These are phyloP conservation scores for Sclerotinia glacialis DNA, from an alignment of 2,329 filamentous ascomycete genomes.

Conservation along the genomic window DNA sequence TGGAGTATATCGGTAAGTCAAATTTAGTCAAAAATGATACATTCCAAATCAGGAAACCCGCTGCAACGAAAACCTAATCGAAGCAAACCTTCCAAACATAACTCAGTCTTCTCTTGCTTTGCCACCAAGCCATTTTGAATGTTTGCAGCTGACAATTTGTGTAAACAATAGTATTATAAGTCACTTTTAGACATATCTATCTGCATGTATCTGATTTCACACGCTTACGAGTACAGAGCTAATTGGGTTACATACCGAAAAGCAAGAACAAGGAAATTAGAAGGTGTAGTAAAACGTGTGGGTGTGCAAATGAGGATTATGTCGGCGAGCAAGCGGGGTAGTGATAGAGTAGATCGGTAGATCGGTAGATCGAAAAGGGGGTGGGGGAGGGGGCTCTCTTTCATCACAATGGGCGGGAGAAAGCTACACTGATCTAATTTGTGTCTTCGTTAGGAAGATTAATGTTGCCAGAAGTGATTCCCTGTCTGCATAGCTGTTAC, in stretches of 20 bases:
- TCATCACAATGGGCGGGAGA: neutral
- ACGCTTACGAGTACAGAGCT: neutral
- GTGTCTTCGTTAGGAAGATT: neutral
- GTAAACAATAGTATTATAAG: neutral
- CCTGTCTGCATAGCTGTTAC: neutral
- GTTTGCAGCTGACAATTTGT: neutral
- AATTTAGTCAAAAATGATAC: too few species aligned
- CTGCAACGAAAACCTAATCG: neutral
- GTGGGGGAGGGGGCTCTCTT: accelerated
- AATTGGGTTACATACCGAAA: neutral
- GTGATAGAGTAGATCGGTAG: too few species aligned
- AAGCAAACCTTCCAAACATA: neutral
- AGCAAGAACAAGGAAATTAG: too few species aligned
- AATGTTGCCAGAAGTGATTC: neutral
- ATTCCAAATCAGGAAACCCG: neutral
- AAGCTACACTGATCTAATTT: neutral
- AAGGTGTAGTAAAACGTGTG: too few species aligned
- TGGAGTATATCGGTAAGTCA: neutral
- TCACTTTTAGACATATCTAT: neutral
- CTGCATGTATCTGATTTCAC: neutral
- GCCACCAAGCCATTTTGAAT: neutral
- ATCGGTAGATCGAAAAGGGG: neutral
- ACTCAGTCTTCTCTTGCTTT: neutral
- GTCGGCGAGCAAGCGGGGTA: neutral
- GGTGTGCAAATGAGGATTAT: neutral